A percentile compares a stretch with the other conserved stretches of the same genome.
Conservation (phyloP, 345 rosid species). For the Physaria fendleri region DNA sequence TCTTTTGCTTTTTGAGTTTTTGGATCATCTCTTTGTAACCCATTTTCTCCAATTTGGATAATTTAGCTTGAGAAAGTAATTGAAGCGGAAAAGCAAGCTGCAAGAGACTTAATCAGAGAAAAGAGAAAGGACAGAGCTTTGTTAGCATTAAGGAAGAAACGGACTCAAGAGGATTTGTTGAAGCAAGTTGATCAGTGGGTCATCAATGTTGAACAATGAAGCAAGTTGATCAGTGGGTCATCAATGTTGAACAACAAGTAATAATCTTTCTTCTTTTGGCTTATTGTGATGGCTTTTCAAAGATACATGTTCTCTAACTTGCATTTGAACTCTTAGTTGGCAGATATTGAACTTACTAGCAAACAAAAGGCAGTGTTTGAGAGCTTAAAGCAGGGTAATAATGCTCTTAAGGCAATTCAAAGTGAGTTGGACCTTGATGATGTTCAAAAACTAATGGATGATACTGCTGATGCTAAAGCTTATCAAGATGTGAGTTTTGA, state of each 20-base stretch:
- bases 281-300: not conserved
- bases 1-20: not conserved
- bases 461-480: constrained; percentile 85
- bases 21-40: not conserved
- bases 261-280: not conserved
- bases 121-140: constrained; percentile 87
- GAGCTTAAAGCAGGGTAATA: constrained; percentile 73
- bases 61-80: constrained; percentile 70
- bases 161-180: constrained; percentile 76
- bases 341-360: constrained; percentile 90
- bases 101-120: constrained; percentile 71
- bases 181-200: constrained; percentile 93
- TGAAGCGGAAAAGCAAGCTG: constrained; percentile 91
- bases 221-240: constrained; percentile 89
- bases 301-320: not conserved
- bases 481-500: constrained; percentile 79
- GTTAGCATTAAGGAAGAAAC: constrained; percentile 93
- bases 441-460: constrained; percentile 95
- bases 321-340: constrained; percentile 46
- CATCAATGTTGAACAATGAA: constrained; percentile 88
- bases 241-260: constrained; percentile 98
- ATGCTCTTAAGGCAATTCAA: constrained; percentile 83
- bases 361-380: constrained; percentile 96
- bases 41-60: not conserved
- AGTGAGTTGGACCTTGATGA: constrained; percentile 83